These are phyloP conservation scores for Fusarium tupiense DNA, from an alignment of 2,329 filamentous ascomycete genomes.

Conservation along the genomic window DNA sequence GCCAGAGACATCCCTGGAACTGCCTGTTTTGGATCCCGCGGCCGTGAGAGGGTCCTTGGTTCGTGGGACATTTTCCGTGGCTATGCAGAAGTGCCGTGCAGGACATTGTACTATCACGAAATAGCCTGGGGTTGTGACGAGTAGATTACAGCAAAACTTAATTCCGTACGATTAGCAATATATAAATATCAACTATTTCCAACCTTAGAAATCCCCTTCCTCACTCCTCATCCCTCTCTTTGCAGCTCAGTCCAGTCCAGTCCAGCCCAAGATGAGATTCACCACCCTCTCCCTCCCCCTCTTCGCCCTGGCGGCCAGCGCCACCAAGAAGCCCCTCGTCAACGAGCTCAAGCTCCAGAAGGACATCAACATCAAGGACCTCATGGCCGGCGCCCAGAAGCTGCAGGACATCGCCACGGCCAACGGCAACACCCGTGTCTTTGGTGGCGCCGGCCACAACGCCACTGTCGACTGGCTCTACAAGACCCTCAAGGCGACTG, in stretches of 20 bases:
- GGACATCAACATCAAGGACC: constrained; percentile 51
- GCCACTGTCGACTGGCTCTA: constrained; percentile 57
- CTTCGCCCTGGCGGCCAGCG: constrained; percentile 41
- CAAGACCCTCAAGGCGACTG: constrained; percentile 50
- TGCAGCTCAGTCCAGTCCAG: background rate
- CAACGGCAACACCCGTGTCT: constrained; percentile 55
- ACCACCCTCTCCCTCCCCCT: constrained; percentile 35
- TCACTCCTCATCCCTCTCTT: constrained; percentile 19
- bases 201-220: background rate
- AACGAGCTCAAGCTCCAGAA: constrained; percentile 52
- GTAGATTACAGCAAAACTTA: background rate
- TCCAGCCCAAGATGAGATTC: constrained; percentile 37
- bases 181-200: constrained; percentile 26
- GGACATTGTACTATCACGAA: constrained; percentile 10
- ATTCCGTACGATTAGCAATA: background rate
- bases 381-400: constrained; percentile 56
- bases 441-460: constrained; percentile 57
- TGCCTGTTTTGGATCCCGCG: constrained; percentile 34
- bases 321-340: constrained; percentile 47
- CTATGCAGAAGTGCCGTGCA: constrained; percentile 29
- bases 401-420: constrained; percentile 57
- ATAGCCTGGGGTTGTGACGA: background rate
- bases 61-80: constrained; percentile 13
- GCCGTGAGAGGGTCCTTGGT: constrained; percentile 24
- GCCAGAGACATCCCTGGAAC: constrained; percentile 31